These are phyloP conservation scores for Paecilomyces niveus DNA, from an alignment of 2,329 filamentous ascomycete species.

Conservation along the genomic window DNA sequence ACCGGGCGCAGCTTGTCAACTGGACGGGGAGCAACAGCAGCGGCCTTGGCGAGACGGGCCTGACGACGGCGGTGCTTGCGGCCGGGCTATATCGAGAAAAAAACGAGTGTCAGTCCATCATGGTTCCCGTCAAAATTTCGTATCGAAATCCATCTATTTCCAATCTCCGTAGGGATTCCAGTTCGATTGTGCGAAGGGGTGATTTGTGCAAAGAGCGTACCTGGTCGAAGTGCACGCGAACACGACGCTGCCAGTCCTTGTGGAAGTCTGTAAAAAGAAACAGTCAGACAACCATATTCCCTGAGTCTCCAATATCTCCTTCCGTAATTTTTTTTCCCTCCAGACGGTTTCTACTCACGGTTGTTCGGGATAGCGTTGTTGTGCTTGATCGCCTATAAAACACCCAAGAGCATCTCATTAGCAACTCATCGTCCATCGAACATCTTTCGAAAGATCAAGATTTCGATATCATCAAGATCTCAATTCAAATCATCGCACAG, in stretches of 20 bases:
- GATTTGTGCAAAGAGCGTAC: slow-evolving; percentile 52
- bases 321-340: slow-evolving; percentile 10
- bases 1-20: slow-evolving; percentile 95
- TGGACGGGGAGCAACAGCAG: slow-evolving; percentile 87
- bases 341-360: slow-evolving; percentile 55
- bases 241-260: slow-evolving; percentile 99
- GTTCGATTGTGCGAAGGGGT: background rate
- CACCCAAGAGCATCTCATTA: slow-evolving; percentile 15
- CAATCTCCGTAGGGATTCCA: background rate
- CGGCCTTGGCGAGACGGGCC: slow-evolving; percentile 90
- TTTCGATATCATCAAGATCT: slow-evolving; percentile 6
- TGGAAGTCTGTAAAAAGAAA: slow-evolving; percentile 67
- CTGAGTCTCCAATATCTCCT: slow-evolving; percentile 11
- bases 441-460: slow-evolving; percentile 11
- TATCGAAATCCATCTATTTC: background rate
- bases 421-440: slow-evolving; percentile 20
- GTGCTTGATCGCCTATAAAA: slow-evolving; percentile 88
- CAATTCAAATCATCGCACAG: slow-evolving; percentile 15
- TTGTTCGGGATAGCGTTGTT: slow-evolving; percentile 98
- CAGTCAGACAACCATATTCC: slow-evolving; percentile 17
- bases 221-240: slow-evolving; percentile 99
- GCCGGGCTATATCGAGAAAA: slow-evolving; percentile 62
- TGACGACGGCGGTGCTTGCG: slow-evolving; percentile 90
- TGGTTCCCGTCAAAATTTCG: slow-evolving; percentile 3
- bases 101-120: slow-evolving; percentile 21